Evolutionary conservation across 2,329 filamentous ascomycete species (phyloP), one percentile per base, ranked within the genome.

Genomic region (Arachnopeziza araneosa): DNA sequence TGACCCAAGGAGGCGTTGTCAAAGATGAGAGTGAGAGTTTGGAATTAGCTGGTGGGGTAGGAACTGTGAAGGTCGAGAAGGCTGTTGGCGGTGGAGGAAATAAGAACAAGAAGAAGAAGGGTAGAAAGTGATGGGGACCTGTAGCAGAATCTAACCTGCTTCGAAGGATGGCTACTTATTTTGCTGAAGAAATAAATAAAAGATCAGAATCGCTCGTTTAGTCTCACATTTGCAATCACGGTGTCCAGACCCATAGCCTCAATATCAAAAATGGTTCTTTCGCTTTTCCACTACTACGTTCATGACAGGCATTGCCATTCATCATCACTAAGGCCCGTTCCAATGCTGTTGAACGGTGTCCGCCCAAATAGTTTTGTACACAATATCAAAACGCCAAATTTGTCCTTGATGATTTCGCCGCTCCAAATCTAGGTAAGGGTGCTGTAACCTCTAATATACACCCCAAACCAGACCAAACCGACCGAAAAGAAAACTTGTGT

Each of bases 1-100:
- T 87, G 50, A 97, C 91, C 9, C 95, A 98, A 74, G 95, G 95
- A 62, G 93, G 93, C 54, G 77, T 88, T 14, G 89, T 91, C 23
- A 86, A 82, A 68, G 90, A 93, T 64, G 88, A 89, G 79, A 88
- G 79, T 61, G 85, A 81, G 79, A 88, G 79, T 60, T 77, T 85
- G 65, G 85, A 84, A 65, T 75, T 88, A 14, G 84, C 84, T 2
- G 84, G 85, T 26, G 85, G 85, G 4, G 84, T 83, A 1, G 84
- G 84, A 17, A 80, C 77, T 6, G 83, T 87, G 60, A 86, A 83
- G 73, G 83, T 87, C 49, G 84, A 88, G 72, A 86, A 84, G 75
- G 79, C 83, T 19, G 72, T 75, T 26, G 64, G 61, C 21, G 65
- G 61, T 21, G 63, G 61, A 21, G 61, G 57, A n/a, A 72, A 72